phyloP scores from a whole-genome alignment of 2,329 filamentous ascomycete genomes.

The Aspergillus costaricaensis region DNA sequence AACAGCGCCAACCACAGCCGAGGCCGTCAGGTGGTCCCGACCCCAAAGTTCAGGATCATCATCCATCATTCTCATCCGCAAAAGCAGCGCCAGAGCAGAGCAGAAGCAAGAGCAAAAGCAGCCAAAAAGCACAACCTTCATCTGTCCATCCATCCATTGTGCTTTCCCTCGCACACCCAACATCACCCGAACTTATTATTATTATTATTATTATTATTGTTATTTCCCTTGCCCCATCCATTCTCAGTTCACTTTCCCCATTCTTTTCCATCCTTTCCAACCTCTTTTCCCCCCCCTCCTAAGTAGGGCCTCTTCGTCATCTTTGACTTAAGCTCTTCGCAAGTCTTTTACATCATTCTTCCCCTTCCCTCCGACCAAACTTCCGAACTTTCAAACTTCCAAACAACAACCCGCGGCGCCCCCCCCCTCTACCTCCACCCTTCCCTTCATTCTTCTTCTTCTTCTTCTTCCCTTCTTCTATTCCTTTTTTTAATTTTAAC shows the following conservation, averaged over 20 bases:
- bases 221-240: too few relatives aligned
- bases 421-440: conserved; percentile 3
- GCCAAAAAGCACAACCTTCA: conserved; percentile 11
- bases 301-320: not conserved
- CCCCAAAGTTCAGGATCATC: conserved; percentile 25
- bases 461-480: conserved; percentile 8
- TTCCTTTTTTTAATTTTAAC: conserved; percentile 22
- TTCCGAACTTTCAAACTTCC: conserved; percentile 26
- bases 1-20: conserved; percentile 24
- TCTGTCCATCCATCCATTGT: conserved; percentile 1
- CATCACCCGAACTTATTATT: too few relatives aligned
- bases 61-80: conserved; percentile 14
- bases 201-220: too few relatives aligned
- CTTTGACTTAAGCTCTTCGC: not conserved
- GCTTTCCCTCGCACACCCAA: not conserved
- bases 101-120: conserved; percentile 6
- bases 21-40: conserved; percentile 37
- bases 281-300: not conserved
- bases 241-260: not conserved
- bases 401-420: conserved; percentile 13
- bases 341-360: conserved; percentile 10
- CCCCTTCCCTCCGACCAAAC: conserved; percentile 14
- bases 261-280: conserved; percentile 3
- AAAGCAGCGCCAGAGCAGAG: not conserved
- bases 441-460: not conserved